phyloP scores from a whole-genome alignment of 1,284 basidiomycete genomes.

The Naganishia cerealis region DNA sequence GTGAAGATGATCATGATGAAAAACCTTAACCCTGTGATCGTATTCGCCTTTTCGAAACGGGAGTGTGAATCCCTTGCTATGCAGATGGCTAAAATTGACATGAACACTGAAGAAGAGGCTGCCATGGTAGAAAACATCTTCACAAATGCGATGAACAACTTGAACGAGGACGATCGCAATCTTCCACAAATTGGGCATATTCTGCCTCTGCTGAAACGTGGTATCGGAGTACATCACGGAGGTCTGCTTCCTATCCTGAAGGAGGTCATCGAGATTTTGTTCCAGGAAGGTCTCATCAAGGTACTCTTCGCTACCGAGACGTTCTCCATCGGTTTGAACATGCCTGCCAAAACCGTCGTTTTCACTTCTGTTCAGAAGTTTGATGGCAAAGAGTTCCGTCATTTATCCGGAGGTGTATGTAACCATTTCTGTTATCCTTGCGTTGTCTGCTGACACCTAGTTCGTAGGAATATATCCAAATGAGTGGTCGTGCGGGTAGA shows the following conservation, averaged over 20 bases:
- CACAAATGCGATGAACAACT: conserved; percentile 87
- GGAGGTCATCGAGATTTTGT: conserved; percentile 98
- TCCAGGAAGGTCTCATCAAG: conserved; percentile 99
- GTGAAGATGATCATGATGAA: conserved; percentile 98
- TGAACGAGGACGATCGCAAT: conserved; percentile 81
- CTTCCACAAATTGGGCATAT: conserved; percentile 94
- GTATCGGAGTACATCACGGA: conserved; percentile 98
- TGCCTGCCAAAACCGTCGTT: conserved; percentile 99
- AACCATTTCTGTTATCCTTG: neutral
- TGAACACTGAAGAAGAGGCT: conserved; percentile 92
- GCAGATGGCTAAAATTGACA: conserved; percentile 90
- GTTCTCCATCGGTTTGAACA: conserved; percentile 98
- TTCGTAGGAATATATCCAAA: conserved; percentile 93
- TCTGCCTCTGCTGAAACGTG: conserved; percentile 87
- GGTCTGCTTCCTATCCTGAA: conserved; percentile 96
- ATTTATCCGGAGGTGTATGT: conserved; percentile 63
- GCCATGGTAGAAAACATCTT: conserved; percentile 86
- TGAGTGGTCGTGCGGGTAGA: conserved; percentile 97
- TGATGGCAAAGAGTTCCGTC: conserved; percentile 91
- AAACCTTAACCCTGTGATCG: conserved; percentile 97
- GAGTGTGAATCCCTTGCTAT: conserved; percentile 94
- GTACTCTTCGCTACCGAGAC: conserved; percentile 98
- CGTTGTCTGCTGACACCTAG: conserved; percentile 39
- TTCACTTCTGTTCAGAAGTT: conserved; percentile 95
- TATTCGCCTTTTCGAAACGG: conserved; percentile 97